A percentile compares a stretch with the other conserved stretches of the same genome.
Conservation (phyloP, 352 stramenopile species). For the Pythium monospermum region DNA sequence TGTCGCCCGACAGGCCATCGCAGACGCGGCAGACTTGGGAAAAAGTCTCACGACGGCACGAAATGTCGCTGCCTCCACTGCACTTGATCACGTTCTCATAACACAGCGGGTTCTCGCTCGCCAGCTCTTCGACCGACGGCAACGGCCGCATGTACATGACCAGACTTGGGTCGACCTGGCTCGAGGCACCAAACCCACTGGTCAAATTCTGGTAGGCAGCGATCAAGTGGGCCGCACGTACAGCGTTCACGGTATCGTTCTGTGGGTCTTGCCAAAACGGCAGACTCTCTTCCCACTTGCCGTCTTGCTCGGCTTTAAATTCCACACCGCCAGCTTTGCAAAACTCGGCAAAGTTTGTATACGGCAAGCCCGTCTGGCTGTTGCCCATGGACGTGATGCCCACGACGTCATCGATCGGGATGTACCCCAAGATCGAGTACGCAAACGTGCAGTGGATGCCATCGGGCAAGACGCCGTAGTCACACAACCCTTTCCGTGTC, state of each 20-base stretch:
- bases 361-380: conserved; percentile 13
- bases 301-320: conserved; percentile 19
- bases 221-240: conserved; percentile 18
- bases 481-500: conserved; percentile 22
- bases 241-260: conserved; percentile 18
- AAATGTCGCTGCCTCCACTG: background rate
- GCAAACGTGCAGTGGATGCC: conserved; percentile 31
- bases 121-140: conserved; percentile 20
- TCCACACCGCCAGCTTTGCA: conserved; percentile 24
- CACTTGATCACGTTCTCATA: conserved; percentile 30
- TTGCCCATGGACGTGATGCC: conserved; percentile 31
- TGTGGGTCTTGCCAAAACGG: conserved; percentile 28
- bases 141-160: conserved; percentile 20
- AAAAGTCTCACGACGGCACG: conserved; percentile 20
- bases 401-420: conserved; percentile 32
- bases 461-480: conserved; percentile 19
- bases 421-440: conserved; percentile 28
- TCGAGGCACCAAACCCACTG: conserved; percentile 1
- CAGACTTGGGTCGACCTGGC: conserved; percentile 9
- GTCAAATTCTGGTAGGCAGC: conserved; percentile 22
- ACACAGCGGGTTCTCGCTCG: conserved; percentile 25
- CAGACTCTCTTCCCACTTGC: conserved; percentile 13
- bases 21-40: conserved; percentile 28
- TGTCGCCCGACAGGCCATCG: conserved; percentile 22
- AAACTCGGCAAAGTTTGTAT: conserved; percentile 23